phyloP scores from a whole-genome alignment of 805 yeast species.

The Hanseniaspora vineae region DNA sequence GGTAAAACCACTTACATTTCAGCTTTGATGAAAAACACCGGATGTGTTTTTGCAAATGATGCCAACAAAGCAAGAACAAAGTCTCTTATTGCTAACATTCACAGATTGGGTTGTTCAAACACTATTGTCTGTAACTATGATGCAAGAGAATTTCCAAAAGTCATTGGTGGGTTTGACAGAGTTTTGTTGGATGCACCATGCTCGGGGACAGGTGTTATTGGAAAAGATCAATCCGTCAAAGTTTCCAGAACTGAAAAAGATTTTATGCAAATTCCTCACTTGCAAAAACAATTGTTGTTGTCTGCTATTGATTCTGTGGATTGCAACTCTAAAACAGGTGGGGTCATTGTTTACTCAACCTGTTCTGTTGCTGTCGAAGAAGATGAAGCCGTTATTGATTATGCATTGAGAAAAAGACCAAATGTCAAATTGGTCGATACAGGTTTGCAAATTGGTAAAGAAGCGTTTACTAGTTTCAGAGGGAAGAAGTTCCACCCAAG shows the following conservation, averaged over 20 bases:
- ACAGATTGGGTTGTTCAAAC: constrained; percentile 91
- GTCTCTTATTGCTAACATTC: constrained; percentile 92
- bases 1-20: constrained; percentile 93
- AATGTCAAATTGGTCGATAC: constrained; percentile 90
- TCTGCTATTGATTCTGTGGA: constrained; percentile 97
- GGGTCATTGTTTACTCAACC: constrained; percentile 89
- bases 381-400: constrained; percentile 97
- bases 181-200: constrained; percentile 96
- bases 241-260: constrained; percentile 90
- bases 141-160: constrained; percentile 96
- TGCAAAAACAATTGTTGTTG: constrained; percentile 84
- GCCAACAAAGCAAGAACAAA: constrained; percentile 93
- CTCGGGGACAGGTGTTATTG: constrained; percentile 98
- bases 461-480: constrained; percentile 85
- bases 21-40: constrained; percentile 96
- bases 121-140: constrained; percentile 95
- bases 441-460: constrained; percentile 86
- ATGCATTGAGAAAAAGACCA: constrained; percentile 90
- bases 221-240: constrained; percentile 92
- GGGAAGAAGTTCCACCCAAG: constrained; percentile 82
- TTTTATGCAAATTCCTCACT: constrained; percentile 89
- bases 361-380: constrained; percentile 98
- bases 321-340: constrained; percentile 84
- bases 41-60: constrained; percentile 94
- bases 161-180: constrained; percentile 96